Evolutionary conservation across 2,329 filamentous ascomycete genomes (phyloP).

Genomic region (Xylariaceae sp.): DNA sequence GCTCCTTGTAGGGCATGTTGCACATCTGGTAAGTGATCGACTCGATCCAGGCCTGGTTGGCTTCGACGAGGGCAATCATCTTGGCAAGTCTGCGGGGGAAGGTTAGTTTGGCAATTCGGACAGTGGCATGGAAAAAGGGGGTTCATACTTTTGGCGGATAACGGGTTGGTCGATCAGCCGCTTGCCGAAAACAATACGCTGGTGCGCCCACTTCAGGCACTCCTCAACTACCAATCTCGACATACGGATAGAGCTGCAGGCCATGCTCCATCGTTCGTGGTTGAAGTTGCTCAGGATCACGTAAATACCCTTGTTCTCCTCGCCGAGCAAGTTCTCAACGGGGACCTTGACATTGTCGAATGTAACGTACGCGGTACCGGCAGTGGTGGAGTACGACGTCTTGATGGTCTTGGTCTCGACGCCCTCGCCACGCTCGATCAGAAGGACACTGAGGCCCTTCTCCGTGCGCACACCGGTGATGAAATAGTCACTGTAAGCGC

Average conservation of each 20-base stretch:
- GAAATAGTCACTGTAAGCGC: conserved; percentile 77
- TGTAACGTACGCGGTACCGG: conserved; percentile 73
- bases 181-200: conserved; percentile 79
- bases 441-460: conserved; percentile 71
- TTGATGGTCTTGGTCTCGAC: conserved; percentile 74
- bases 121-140: background rate
- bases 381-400: conserved; percentile 73
- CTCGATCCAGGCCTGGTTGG: conserved; percentile 83
- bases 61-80: conserved; percentile 77
- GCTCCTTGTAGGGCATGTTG: conserved; percentile 73
- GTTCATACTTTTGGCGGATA: conserved; percentile 67
- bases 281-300: conserved; percentile 87
- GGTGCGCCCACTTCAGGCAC: conserved; percentile 82
- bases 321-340: conserved; percentile 67
- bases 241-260: conserved; percentile 58
- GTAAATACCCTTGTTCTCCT: conserved; percentile 80
- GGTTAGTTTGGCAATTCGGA: background rate
- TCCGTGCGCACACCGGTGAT: conserved; percentile 73
- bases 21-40: conserved; percentile 83
- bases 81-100: conserved; percentile 59
- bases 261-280: conserved; percentile 78
- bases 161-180: conserved; percentile 77
- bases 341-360: conserved; percentile 86
- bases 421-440: conserved; percentile 68
- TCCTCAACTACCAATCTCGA: conserved; percentile 71